Evolutionary conservation across 208 protist genomes (phyloP), one percentile per base, ranked within the genome.

Genomic region (Crithidia brevicula): DNA sequence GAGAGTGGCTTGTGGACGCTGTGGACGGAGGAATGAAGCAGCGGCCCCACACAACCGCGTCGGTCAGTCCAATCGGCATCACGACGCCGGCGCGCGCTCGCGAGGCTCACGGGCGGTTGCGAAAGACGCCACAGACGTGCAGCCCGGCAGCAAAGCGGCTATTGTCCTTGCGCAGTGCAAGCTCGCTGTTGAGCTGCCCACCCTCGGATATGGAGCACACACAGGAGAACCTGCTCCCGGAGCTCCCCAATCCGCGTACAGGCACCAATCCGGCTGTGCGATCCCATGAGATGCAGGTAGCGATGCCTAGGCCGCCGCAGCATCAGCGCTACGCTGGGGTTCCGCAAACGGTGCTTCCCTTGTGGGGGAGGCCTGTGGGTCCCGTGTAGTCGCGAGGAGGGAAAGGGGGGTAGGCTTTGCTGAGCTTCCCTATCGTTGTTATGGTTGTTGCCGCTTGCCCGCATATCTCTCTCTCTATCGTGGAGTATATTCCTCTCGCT

Each of bases 301-400:
- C n/a, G n/a, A n/a, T n/a, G n/a, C n/a, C n/a, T n/a, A n/a, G n/a
- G 36, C 36, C 36, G 36, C 36, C 15, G 36, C 10, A 40, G 36
- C 36, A 13, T 40, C 36, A 40, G 25, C 23, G 36, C 25, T 50
- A 36, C 3, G 23, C 10, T 2, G 15, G 8, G 36, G 36, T 62
- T 62, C 42, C 56, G 15, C 27, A 30, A 22, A 15, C 56, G 23
- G 40, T 50, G 42, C 23, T 62, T 23, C 56, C 56, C 3, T 16
- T 50, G 27, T 62, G 56, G 56, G 56, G 56, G 4, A 36, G 56
- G n/a, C 27, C 56, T 33, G 56, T 62, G 3, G 36, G 54, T 16
- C 18, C 23, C 16, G 54, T n/a, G 6, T 60, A 33, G 11, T 4
- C 5, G 13, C 46, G 20, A 51, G 2, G 13, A 28, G 16, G 8